These are phyloP conservation scores for Plasmodium billcollinsi DNA, from an alignment of 169 alveolate genomes.

Conservation along the genomic window DNA sequence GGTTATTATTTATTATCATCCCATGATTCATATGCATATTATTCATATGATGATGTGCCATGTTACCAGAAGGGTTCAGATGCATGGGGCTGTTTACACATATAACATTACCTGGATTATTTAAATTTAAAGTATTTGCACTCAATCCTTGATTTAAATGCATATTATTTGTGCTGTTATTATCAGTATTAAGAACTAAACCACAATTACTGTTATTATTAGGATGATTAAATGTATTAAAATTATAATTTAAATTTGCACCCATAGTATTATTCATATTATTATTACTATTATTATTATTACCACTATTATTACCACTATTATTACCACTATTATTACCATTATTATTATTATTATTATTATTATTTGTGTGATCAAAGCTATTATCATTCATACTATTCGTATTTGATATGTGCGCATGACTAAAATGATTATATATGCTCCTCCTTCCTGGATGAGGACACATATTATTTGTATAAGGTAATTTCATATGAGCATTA, in stretches of 20 bases:
- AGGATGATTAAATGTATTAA: slow-evolving; percentile 19
- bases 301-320: slow-evolving; percentile 2
- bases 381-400: slow-evolving; percentile 22
- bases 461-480: slow-evolving; percentile 29
- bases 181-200: slow-evolving; percentile 3
- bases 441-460: slow-evolving; percentile 45
- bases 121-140: slow-evolving; percentile 24
- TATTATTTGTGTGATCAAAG: slow-evolving; percentile 5
- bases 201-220: not conserved
- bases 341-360: not conserved
- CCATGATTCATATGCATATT: slow-evolving; percentile 69
- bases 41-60: slow-evolving; percentile 43
- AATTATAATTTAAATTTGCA: slow-evolving; percentile 21
- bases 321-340: slow-evolving; percentile 3
- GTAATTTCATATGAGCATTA: slow-evolving; percentile 41
- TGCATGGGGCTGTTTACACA: slow-evolving; percentile 34
- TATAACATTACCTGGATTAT: slow-evolving; percentile 19
- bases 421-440: slow-evolving; percentile 37
- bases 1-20: slow-evolving; percentile 15
- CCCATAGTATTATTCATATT: slow-evolving; percentile 24
- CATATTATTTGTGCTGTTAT: slow-evolving; percentile 18
- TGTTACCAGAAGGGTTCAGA: not conserved
- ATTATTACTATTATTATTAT: slow-evolving; percentile 23
- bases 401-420: not conserved
- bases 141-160: slow-evolving; percentile 17